Conservation (phyloP, 148 eudicot species). For the Rhododendron williamsianum region DNA sequence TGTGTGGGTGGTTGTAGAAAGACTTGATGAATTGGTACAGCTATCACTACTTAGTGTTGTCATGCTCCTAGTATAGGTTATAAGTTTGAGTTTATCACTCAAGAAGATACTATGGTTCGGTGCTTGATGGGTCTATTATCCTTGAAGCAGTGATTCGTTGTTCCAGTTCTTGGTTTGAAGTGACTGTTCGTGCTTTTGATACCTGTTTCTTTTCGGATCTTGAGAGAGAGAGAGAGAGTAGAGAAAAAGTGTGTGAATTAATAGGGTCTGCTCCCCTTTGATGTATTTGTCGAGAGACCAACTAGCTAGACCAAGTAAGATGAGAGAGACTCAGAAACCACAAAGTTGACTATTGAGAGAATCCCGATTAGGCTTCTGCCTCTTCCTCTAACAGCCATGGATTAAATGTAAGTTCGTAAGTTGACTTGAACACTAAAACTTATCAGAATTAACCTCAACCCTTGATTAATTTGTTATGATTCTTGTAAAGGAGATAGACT, state of each 20-base stretch:
- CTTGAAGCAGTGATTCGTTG: neutral
- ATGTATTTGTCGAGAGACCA: constrained; percentile 78
- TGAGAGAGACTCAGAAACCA: constrained; percentile 23
- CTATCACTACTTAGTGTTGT: constrained; percentile 8
- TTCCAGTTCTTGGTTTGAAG: neutral
- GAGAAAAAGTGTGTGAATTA: neutral
- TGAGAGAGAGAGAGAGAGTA: neutral
- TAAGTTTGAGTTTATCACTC: constrained; percentile 7
- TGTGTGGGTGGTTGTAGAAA: constrained; percentile 14
- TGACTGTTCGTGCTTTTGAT: neutral
- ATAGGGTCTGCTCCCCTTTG: constrained; percentile 67
- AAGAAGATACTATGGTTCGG: neutral
- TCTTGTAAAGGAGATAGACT: neutral
- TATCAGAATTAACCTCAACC: neutral
- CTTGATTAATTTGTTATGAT: neutral
- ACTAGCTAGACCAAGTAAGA: constrained; percentile 51
- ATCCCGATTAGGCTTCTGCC: constrained; percentile 56
- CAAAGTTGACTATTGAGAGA: constrained; percentile 38
- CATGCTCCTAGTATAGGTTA: constrained; percentile 10
- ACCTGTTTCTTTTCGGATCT: neutral
- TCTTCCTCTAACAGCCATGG: constrained; percentile 44
- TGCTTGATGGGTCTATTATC: neutral
- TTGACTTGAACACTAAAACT: neutral
- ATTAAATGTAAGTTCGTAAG: neutral
- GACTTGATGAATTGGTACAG: constrained; percentile 3